Conservation (phyloP, 176 grass and related monocot genomes). For the Ampelocalamus luodianensis region DNA sequence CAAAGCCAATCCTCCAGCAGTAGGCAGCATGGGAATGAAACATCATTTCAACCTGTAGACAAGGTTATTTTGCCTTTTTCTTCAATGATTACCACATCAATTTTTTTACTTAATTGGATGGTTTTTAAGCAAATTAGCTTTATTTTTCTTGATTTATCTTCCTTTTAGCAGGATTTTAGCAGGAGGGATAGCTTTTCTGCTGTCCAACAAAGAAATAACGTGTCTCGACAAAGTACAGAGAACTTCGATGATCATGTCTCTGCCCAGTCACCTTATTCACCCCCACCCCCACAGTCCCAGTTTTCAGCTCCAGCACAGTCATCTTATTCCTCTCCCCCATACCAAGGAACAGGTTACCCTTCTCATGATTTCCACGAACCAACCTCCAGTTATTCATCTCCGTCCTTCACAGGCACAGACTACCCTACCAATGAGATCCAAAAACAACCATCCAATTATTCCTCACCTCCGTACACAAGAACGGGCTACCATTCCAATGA, state of each 20-base stretch:
- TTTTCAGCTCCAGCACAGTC: slow-evolving; percentile 46
- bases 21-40: slow-evolving; percentile 49
- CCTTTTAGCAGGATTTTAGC: slow-evolving; percentile 54
- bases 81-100: background rate
- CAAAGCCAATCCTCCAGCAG: slow-evolving; percentile 57
- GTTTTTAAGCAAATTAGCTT: background rate
- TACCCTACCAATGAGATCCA: slow-evolving; percentile 65
- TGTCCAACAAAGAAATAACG: slow-evolving; percentile 47
- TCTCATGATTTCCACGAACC: slow-evolving; percentile 53
- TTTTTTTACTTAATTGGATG: background rate
- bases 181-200: slow-evolving; percentile 67
- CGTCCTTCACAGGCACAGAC: slow-evolving; percentile 49
- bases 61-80: slow-evolving; percentile 57
- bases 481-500: slow-evolving; percentile 56
- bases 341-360: slow-evolving; percentile 57
- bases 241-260: slow-evolving; percentile 49
- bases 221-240: slow-evolving; percentile 36
- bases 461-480: slow-evolving; percentile 61
- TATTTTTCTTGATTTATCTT: slow-evolving; percentile 37
- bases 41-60: slow-evolving; percentile 49
- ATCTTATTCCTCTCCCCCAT: slow-evolving; percentile 58
- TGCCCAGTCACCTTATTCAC: slow-evolving; percentile 56
- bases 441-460: slow-evolving; percentile 61
- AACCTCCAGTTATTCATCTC: slow-evolving; percentile 47
- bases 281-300: slow-evolving; percentile 35